Evolutionary conservation across 352 stramenopile genomes (phyloP).

Genomic region (Phytophthora pseudosyringae): DNA sequence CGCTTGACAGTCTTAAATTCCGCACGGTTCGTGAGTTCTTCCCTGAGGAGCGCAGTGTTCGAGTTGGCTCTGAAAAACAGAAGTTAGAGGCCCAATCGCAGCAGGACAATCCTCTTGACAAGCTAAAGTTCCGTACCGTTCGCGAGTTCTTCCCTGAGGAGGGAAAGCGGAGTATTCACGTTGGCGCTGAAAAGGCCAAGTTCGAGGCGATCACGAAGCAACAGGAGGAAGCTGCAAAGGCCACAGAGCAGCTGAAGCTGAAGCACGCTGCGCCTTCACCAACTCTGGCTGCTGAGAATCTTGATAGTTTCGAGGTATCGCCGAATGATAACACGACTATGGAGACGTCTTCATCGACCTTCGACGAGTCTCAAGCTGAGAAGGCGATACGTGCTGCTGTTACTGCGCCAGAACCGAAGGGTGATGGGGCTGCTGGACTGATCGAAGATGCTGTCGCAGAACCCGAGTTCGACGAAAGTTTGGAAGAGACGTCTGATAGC

Average conservation of each 20-base stretch:
- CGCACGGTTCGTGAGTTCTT: conserved; percentile 70
- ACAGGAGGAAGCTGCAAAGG: conserved; percentile 28
- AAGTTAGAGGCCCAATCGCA: conserved; percentile 52
- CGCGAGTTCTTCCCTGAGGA: conserved; percentile 57
- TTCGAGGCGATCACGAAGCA: conserved; percentile 44
- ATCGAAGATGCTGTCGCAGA: neutral
- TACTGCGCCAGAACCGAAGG: neutral
- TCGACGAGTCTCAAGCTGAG: conserved; percentile 8
- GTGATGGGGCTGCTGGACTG: neutral
- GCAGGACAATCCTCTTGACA: conserved; percentile 56
- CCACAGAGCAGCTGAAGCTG: conserved; percentile 21
- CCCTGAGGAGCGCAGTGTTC: conserved; percentile 42
- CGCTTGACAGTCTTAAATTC: conserved; percentile 62
- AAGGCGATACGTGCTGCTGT: neutral
- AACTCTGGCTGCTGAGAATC: neutral
- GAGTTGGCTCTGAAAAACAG: conserved; percentile 44
- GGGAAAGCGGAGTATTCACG: conserved; percentile 41
- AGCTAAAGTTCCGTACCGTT: conserved; percentile 61
- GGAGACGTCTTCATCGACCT: neutral
- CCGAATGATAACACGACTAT: neutral
- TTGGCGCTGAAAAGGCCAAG: conserved; percentile 48
- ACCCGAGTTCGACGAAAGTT: neutral
- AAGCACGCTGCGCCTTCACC: conserved; percentile 16
- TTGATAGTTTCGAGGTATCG: neutral
- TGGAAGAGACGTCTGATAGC: neutral